A percentile compares a stretch with the other conserved stretches of the same genome.
Conservation (phyloP, 148 eudicot genomes). For the Silene conica region DNA sequence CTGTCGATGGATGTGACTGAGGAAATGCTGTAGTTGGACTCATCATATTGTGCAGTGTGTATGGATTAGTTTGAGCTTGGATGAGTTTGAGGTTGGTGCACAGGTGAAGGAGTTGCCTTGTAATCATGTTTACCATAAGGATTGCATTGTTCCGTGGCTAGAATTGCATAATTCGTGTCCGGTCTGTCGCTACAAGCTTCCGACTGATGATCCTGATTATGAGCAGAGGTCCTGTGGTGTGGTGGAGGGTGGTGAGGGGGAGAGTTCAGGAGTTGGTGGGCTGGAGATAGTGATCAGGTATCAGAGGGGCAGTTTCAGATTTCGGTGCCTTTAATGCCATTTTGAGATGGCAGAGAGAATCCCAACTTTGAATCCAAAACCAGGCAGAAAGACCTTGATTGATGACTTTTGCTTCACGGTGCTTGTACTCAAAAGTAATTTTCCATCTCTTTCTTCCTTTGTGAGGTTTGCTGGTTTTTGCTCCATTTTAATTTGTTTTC, state of each 20-base stretch:
- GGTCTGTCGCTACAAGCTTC: constrained; percentile 67
- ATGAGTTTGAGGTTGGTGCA: constrained; percentile 46
- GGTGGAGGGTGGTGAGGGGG: not conserved
- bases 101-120: constrained; percentile 61
- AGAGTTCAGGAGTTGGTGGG: not conserved
- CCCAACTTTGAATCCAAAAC: constrained; percentile 29
- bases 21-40: constrained; percentile 36
- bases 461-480: not conserved
- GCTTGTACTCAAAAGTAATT: constrained; percentile 1
- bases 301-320: constrained; percentile 62
- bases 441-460: not conserved
- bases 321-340: constrained; percentile 59
- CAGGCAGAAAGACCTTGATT: constrained; percentile 35
- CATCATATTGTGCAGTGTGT: constrained; percentile 55
- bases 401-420: constrained; percentile 2
- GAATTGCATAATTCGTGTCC: constrained; percentile 81
- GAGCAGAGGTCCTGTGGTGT: constrained; percentile 29
- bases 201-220: constrained; percentile 72
- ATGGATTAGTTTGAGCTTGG: too few species aligned
- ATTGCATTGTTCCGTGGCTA: constrained; percentile 67
- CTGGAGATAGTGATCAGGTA: constrained; percentile 18
- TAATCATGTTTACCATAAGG: constrained; percentile 53
- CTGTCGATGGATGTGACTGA: constrained; percentile 39
- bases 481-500: not conserved
- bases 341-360: constrained; percentile 29